These are phyloP conservation scores for Bipolaris oryzae DNA, from an alignment of 2,329 filamentous ascomycete genomes.

Conservation along the genomic window DNA sequence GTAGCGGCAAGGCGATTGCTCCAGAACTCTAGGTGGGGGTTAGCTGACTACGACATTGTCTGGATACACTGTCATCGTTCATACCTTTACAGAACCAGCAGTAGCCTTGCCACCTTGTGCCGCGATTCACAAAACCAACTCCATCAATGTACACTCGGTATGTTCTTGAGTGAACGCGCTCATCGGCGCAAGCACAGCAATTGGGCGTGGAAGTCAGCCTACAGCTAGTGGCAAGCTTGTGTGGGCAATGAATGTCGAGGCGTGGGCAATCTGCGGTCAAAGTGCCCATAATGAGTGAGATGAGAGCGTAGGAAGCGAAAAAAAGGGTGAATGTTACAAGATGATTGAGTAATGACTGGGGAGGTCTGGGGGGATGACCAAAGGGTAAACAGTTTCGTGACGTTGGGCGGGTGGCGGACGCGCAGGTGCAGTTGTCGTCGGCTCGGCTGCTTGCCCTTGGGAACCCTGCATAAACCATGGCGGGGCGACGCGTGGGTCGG, in stretches of 20 bases:
- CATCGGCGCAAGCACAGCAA: constrained; percentile 52
- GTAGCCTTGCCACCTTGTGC: constrained; percentile 57
- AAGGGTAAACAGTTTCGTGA: neutral
- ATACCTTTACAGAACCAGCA: constrained; percentile 58
- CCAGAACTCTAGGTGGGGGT: constrained; percentile 53
- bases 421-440: constrained; percentile 3
- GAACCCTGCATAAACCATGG: constrained; percentile 7
- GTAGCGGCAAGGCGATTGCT: constrained; percentile 52
- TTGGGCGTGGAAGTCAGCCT: constrained; percentile 48
- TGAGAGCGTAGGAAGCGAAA: neutral
- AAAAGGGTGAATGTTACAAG: neutral
- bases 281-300: constrained; percentile 42
- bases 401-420: constrained; percentile 9
- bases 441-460: constrained; percentile 4
- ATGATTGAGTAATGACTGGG: neutral
- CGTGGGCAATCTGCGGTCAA: constrained; percentile 48
- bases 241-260: constrained; percentile 46
- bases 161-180: constrained; percentile 49
- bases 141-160: constrained; percentile 58
- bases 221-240: constrained; percentile 52
- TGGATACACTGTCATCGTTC: no score
- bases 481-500: constrained; percentile 42
- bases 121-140: constrained; percentile 56
- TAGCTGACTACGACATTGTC: constrained; percentile 3
- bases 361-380: neutral